Evolutionary conservation across 1,284 basidiomycete genomes (phyloP).

Genomic region (Xerocomus tenax): DNA sequence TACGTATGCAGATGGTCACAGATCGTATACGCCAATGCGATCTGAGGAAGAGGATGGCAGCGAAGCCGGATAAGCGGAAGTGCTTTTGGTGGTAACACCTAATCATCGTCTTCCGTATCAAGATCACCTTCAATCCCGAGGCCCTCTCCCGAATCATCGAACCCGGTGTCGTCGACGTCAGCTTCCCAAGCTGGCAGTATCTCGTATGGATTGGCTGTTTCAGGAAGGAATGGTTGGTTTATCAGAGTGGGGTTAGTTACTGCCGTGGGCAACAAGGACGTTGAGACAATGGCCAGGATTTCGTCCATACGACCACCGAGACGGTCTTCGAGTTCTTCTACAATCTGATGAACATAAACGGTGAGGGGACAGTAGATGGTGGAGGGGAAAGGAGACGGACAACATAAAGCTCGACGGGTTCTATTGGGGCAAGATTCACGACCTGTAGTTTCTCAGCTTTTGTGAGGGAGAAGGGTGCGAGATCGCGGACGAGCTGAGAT

Average conservation of each 20-base stretch:
- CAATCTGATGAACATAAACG: conserved; percentile 49
- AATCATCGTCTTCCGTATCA: conserved; percentile 59
- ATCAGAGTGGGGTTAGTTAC: conserved; percentile 13
- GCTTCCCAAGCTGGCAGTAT: conserved; percentile 30
- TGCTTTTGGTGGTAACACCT: not conserved
- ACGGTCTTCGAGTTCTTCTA: conserved; percentile 83
- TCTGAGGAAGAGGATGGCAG: not conserved
- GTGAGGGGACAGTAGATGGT: not conserved
- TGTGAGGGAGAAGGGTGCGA: conserved; percentile 68
- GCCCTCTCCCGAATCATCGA: conserved; percentile 61
- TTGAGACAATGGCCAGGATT: conserved; percentile 53
- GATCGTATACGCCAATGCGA: not conserved
- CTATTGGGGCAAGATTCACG: conserved; percentile 77
- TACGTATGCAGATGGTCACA: not conserved
- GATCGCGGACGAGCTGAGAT: conserved; percentile 53
- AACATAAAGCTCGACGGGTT: conserved; percentile 81
- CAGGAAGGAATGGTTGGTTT: conserved; percentile 9
- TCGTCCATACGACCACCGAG: conserved; percentile 65
- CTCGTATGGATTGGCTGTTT: conserved; percentile 18
- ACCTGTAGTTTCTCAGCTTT: conserved; percentile 89
- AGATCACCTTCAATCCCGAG: conserved; percentile 63
- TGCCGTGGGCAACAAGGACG: conserved; percentile 35
- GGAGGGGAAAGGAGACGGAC: conserved; percentile 43
- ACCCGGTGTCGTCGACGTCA: conserved; percentile 40
- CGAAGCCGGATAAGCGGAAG: not conserved